Evolutionary conservation across 192 early-diverging fungal genomes (phyloP).

Genomic region (Pilaira anomala): DNA sequence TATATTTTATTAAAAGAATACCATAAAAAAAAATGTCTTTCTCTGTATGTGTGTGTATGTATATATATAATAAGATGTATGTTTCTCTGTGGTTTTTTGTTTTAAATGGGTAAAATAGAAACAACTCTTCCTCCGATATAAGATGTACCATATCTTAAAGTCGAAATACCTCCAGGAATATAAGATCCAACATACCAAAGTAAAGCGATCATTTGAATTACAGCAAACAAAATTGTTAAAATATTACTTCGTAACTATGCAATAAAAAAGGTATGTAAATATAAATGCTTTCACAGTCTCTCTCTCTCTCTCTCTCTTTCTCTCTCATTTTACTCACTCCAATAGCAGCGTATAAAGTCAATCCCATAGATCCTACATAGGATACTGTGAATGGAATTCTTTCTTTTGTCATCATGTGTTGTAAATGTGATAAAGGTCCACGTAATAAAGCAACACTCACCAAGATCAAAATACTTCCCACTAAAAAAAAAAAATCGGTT

Average conservation of each 20-base stretch:
- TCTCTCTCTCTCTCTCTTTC: too few species aligned
- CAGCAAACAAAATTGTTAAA: constrained; percentile 72
- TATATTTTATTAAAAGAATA: too few species aligned
- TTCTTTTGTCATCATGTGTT: constrained; percentile 74
- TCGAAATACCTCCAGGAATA: constrained; percentile 68
- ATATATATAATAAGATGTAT: neutral
- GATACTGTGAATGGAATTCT: constrained; percentile 76
- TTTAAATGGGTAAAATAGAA: constrained; percentile 36
- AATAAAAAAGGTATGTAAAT: neutral
- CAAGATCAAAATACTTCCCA: constrained; percentile 38
- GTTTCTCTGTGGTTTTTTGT: neutral
- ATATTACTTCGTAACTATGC: constrained; percentile 58
- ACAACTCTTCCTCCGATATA: constrained; percentile 37
- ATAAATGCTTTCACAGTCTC: neutral
- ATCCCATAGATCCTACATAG: constrained; percentile 79
- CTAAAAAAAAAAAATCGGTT: constrained; percentile 36
- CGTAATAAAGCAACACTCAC: constrained; percentile 67
- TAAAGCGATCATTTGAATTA: constrained; percentile 78
- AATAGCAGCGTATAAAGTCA: constrained; percentile 84
- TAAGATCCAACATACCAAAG: constrained; percentile 77
- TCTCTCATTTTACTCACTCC: too few species aligned
- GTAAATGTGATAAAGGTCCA: constrained; percentile 77
- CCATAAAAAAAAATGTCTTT: too few species aligned
- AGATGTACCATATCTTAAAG: constrained; percentile 53
- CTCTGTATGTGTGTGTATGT: neutral